Evolutionary conservation across 345 rosid genomes (phyloP), one percentile per base, ranked within the genome.

Genomic region (Adansonia digitata): DNA sequence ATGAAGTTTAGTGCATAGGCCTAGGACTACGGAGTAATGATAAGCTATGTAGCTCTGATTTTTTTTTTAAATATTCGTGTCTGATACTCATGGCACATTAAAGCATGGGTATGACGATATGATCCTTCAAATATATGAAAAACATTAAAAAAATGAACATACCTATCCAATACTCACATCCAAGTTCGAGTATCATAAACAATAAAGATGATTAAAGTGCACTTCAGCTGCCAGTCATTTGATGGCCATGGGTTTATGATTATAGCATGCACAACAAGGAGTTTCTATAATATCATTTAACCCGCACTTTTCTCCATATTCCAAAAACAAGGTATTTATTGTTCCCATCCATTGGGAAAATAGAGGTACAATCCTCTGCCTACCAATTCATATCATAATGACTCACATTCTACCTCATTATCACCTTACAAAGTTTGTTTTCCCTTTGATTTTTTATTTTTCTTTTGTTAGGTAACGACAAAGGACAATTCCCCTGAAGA

Each of bases 321-420:
- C 55, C 62, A 45, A 62, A 71, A 77, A 46, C 71, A 77, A 51
- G 53, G 62, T 75, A 79, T 81, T 83, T 60, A 77, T 63, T 69
- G 81, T 65, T 45, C 59, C 66, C 75, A 78, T 76, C 72, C 75
- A 71, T 60, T 12, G 78, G 43, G 62, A 81, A 68, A 75, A 75
- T 39, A 77, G 76, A 75, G 75, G 75, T 76, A 77, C 51, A 62
- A 75, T 77, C 84, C 62, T 74, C 77, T 77, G 78, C 77, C 72
- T 51, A 48, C 56, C 29, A 56, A 69, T 77, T 40, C 71, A 78
- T 78, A 69, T 77, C 77, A 83, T 82, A 39, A 80, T 82, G 71
- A 75, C 75, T 62, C 82, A 78, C 72, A 27, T 46, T 77, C 55
- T 17, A 40, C n/a, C 39, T 5, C 35, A 75, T 71, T 60, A 71